Evolutionary conservation across 2,329 filamentous ascomycete genomes (phyloP), one percentile per base, ranked within the genome.

Genomic region (Trichoderma sp.): DNA sequence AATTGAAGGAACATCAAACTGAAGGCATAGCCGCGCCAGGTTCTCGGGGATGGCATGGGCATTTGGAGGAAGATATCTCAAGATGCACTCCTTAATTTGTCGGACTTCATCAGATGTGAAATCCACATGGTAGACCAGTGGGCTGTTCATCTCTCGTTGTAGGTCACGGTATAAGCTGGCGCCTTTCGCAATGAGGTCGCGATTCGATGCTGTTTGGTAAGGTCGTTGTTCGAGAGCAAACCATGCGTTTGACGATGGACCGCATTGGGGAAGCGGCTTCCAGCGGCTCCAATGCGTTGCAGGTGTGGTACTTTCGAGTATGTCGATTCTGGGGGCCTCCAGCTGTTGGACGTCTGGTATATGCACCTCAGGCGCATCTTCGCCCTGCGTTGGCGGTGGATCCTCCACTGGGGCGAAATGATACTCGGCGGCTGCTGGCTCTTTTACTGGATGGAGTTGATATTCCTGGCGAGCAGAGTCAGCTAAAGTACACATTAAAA

Each of bases 101-200:
- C 68, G 65, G 10, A 82, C 71, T 69, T 86, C 84, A 0, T 78
- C 75, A 0, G 70, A 54, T 0, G 77, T 76, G 52, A 86, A 85
- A 72, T 85, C 84, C 7, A 84, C 82, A 70, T 86, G 84, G 21
- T 83, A 78, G 0, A 77, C 72, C 3, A 54, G 59, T 18, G 72
- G 73, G 10, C 72, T 14, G 10, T 21, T 24, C 11, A 69, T 24
- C 8, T 65, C 52, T 21, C 70, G 66, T 11, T 24, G 65, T 49
- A 51, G 37, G 5, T 59, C 30, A 7, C 49, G 68, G 39, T 74
- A 21, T 0, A 61, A 63, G 4, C 63, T 61, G 26, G 72, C 56
- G 3, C 78, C 77, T 18, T 68, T 71, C 11, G 71, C 70, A 51
- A 80, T 78, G 0, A 72, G 69, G n/a, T 75, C 70, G 16, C 78